Evolutionary conservation across 805 yeast species (phyloP).

Genomic region (Candida takata): DNA sequence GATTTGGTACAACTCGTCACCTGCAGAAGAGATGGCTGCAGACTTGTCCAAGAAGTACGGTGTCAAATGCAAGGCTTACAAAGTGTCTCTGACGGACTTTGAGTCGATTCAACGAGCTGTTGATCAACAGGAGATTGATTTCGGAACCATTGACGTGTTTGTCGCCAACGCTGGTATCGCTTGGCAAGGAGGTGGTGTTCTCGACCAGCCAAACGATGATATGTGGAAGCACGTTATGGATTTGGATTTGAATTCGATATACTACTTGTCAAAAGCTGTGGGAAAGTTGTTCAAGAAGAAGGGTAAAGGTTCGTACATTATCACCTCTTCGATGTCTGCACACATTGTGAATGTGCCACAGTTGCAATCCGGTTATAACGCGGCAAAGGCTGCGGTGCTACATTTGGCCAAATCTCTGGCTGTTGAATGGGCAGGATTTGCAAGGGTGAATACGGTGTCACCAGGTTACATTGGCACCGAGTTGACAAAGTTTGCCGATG

Average conservation of each 20-base stretch:
- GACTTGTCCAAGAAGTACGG: slow-evolving; percentile 56
- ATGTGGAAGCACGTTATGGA: slow-evolving; percentile 71
- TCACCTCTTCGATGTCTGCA: slow-evolving; percentile 89
- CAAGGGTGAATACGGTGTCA: slow-evolving; percentile 76
- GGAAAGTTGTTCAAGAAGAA: slow-evolving; percentile 71
- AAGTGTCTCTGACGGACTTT: slow-evolving; percentile 27
- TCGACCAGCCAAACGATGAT: slow-evolving; percentile 36
- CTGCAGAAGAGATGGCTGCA: slow-evolving; percentile 32
- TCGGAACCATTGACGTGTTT: slow-evolving; percentile 68
- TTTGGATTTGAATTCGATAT: slow-evolving; percentile 74
- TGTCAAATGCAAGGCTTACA: slow-evolving; percentile 55
- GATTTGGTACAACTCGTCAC: slow-evolving; percentile 24
- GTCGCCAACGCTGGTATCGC: slow-evolving; percentile 90
- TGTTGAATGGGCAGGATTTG: slow-evolving; percentile 81
- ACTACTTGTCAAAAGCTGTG: slow-evolving; percentile 68
- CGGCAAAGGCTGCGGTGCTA: slow-evolving; percentile 77
- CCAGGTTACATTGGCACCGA: slow-evolving; percentile 84
- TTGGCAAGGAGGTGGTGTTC: slow-evolving; percentile 61
- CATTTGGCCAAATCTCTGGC: slow-evolving; percentile 76
- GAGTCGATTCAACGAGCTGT: slow-evolving; percentile 25
- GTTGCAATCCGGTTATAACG: slow-evolving; percentile 79
- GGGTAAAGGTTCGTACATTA: slow-evolving; percentile 70
- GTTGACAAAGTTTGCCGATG: slow-evolving; percentile 44
- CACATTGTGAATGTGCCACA: slow-evolving; percentile 86
- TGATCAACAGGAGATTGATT: slow-evolving; percentile 47